A percentile compares a stretch with the other conserved stretches of the same genome.
These are phyloP conservation scores for Pelargonium cotyledonis DNA, from an alignment of 441 rosid species.

Conservation along the genomic window DNA sequence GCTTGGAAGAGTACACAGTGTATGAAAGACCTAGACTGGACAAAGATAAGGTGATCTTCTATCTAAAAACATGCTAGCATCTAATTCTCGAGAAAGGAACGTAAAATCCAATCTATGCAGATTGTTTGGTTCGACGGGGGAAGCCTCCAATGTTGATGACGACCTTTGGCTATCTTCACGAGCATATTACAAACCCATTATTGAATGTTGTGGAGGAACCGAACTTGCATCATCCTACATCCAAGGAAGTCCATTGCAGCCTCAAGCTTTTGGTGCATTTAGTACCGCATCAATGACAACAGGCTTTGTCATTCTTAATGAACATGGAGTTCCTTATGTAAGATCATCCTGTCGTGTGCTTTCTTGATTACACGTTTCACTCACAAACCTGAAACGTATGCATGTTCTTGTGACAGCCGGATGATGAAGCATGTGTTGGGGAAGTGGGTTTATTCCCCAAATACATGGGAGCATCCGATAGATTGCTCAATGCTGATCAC, in stretches of 20 bases:
- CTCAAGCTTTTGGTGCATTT: conserved; percentile 85
- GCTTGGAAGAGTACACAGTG: conserved; percentile 64
- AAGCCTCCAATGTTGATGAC: conserved; percentile 77
- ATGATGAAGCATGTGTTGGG: conserved; percentile 65
- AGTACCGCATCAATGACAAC: conserved; percentile 66
- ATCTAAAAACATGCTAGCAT: conserved; percentile 5
- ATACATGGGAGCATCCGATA: conserved; percentile 64
- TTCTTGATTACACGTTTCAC: too few relatives aligned
- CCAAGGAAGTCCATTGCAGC: conserved; percentile 59
- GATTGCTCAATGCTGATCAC: conserved; percentile 75
- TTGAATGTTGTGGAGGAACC: conserved; percentile 86
- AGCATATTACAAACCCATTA: conserved; percentile 63
- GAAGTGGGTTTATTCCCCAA: conserved; percentile 74
- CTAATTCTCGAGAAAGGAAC: not conserved
- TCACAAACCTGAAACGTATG: not conserved
- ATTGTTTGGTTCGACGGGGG: conserved; percentile 59
- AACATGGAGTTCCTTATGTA: conserved; percentile 58
- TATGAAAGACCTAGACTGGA: conserved; percentile 74
- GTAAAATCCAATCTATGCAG: conserved; percentile 27
- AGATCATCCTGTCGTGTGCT: conserved; percentile 13
- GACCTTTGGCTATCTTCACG: conserved; percentile 91
- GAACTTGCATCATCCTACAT: conserved; percentile 75
- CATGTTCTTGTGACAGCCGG: conserved; percentile 36
- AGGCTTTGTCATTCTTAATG: conserved; percentile 66
- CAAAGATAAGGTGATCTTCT: conserved; percentile 48